Evolutionary conservation across 2,329 filamentous ascomycete genomes (phyloP).

Genomic region (Chaetomium sp.): DNA sequence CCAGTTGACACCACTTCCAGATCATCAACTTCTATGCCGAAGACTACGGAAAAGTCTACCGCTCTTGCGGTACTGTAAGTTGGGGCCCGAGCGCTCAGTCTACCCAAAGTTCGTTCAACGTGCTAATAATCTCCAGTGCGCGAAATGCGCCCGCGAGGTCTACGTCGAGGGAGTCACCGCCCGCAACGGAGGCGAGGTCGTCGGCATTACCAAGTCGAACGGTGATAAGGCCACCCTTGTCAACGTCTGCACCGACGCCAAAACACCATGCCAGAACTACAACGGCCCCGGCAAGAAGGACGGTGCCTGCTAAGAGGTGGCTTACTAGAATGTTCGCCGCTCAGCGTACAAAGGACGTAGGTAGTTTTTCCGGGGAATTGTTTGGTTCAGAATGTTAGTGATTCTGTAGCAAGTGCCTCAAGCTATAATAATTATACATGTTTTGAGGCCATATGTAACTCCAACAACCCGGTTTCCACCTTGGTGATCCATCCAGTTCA

Average conservation of each 20-base stretch:
- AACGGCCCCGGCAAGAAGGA: constrained; percentile 5
- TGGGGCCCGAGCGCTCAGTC: neutral
- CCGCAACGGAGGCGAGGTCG: constrained; percentile 4
- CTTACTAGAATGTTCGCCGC: neutral
- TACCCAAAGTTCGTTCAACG: neutral
- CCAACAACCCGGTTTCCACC: no score
- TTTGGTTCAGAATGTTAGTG: no score
- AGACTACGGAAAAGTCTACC: constrained; percentile 12
- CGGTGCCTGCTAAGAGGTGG: constrained; percentile 7
- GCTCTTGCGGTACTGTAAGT: constrained; percentile 12
- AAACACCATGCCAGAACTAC: constrained; percentile 14
- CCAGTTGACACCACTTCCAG: neutral
- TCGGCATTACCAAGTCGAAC: constrained; percentile 11
- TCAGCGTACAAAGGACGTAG: neutral
- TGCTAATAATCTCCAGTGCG: constrained; percentile 1
- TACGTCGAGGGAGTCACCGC: constrained; percentile 11
- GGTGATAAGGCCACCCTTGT: constrained; percentile 10
- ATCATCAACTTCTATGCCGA: constrained; percentile 13
- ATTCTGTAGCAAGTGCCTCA: no score
- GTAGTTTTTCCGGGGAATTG: no score
- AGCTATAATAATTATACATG: no score
- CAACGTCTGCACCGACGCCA: constrained; percentile 11
- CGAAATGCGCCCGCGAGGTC: constrained; percentile 13
- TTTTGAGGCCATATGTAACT: no score
- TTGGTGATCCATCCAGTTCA: no score